phyloP scores from a whole-genome alignment of 176 grass and related monocot species.

The Paspalum notatum region DNA sequence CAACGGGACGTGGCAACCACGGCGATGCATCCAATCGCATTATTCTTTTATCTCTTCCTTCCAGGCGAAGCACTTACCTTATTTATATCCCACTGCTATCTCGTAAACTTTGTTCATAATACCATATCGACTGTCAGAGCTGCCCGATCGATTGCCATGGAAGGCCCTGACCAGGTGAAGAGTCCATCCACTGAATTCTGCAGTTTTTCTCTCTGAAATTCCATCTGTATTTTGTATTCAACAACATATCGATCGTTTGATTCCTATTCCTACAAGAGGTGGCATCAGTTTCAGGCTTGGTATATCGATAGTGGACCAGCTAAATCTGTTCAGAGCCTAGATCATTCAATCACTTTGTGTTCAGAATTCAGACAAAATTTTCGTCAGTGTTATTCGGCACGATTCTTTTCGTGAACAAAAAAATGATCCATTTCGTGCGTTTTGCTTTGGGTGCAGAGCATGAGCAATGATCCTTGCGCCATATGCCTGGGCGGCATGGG shows the following conservation, averaged over 20 bases:
- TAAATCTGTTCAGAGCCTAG: background rate
- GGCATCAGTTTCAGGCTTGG: background rate
- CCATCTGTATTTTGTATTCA: background rate
- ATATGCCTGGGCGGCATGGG: constrained; percentile 59
- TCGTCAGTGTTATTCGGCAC: background rate
- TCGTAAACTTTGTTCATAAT: background rate
- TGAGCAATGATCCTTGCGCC: constrained; percentile 52
- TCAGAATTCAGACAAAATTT: no score
- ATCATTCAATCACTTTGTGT: no score
- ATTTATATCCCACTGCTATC: background rate
- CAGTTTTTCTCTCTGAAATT: constrained; percentile 1
- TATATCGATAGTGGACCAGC: background rate
- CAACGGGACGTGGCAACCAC: constrained; percentile 10
- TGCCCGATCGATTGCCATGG: constrained; percentile 2
- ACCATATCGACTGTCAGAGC: background rate
- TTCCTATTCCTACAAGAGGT: background rate
- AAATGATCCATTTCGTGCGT: background rate
- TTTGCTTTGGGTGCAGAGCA: constrained; percentile 23
- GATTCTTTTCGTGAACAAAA: background rate
- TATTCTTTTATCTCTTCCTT: background rate
- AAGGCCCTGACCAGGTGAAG: constrained; percentile 8
- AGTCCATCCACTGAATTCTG: background rate
- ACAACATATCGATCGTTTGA: background rate
- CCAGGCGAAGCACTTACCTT: background rate
- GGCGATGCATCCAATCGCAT: background rate